phyloP scores from a whole-genome alignment of 495 filamentous ascomycete species.

The Aeminium ludgeri region DNA sequence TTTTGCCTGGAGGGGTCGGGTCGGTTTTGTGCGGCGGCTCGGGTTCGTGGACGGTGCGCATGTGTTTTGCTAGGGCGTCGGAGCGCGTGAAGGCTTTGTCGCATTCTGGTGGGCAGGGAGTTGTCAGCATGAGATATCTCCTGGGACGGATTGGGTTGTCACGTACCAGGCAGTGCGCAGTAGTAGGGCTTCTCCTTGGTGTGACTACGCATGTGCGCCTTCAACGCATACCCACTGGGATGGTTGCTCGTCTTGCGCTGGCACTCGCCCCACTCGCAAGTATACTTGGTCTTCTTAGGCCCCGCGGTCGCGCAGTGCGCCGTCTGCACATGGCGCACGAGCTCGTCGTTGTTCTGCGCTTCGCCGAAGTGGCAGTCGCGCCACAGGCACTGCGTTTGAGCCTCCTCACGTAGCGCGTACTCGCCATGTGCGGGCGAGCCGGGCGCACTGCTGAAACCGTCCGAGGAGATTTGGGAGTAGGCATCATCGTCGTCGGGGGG shows the following conservation, averaged over 20 bases:
- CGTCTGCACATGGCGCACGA: slow-evolving; percentile 86
- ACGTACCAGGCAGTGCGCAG: slow-evolving; percentile 75
- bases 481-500: slow-evolving; percentile 16
- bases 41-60: slow-evolving; percentile 96
- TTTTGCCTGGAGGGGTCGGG: slow-evolving; percentile 19
- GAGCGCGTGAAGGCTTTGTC: slow-evolving; percentile 94
- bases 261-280: slow-evolving; percentile 90
- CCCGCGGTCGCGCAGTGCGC: slow-evolving; percentile 57
- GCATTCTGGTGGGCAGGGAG: slow-evolving; percentile 45
- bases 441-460: slow-evolving; percentile 74
- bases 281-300: slow-evolving; percentile 64
- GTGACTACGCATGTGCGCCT: slow-evolving; percentile 94
- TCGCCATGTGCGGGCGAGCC: slow-evolving; percentile 60
- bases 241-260: slow-evolving; percentile 72
- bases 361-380: slow-evolving; percentile 68
- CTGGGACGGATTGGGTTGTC: background rate
- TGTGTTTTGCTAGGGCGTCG: slow-evolving; percentile 92
- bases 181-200: slow-evolving; percentile 98
- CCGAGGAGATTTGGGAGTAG: slow-evolving; percentile 53
- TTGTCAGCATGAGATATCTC: slow-evolving; percentile 21
- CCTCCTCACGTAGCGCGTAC: slow-evolving; percentile 49
- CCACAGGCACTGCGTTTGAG: slow-evolving; percentile 81
- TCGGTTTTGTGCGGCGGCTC: slow-evolving; percentile 66
- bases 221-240: slow-evolving; percentile 85
- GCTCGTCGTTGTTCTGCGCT: slow-evolving; percentile 76